phyloP scores from a whole-genome alignment of 2,329 filamentous ascomycete genomes.

The Penicillium sp. region DNA sequence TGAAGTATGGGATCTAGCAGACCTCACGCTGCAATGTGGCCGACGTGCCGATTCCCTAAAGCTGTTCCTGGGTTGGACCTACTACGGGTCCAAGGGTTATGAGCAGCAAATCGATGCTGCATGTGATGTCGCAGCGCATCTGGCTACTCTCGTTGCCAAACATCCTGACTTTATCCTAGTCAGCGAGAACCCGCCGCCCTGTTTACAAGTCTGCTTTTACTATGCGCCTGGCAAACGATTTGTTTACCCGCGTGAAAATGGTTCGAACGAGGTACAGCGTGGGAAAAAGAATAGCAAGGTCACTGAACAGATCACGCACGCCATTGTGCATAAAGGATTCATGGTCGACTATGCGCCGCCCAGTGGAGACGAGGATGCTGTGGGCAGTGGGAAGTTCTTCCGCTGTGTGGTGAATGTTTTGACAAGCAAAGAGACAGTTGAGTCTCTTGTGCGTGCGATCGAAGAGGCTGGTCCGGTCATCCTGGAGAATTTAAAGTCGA shows the following conservation, averaged over 20 bases:
- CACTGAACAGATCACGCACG: conserved; percentile 52
- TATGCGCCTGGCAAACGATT: conserved; percentile 58
- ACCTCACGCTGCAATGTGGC: conserved; percentile 89
- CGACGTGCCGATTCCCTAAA: conserved; percentile 80
- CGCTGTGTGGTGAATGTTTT: conserved; percentile 62
- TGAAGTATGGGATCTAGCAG: conserved; percentile 82
- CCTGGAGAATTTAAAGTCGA: conserved; percentile 26
- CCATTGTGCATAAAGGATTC: conserved; percentile 55
- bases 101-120: conserved; percentile 63
- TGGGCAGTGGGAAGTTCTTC: conserved; percentile 59
- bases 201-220: conserved; percentile 93
- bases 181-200: conserved; percentile 70
- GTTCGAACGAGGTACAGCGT: conserved; percentile 33
- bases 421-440: conserved; percentile 55
- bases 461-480: conserved; percentile 42
- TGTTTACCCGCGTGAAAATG: conserved; percentile 29
- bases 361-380: conserved; percentile 44
- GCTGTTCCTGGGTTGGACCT: conserved; percentile 80
- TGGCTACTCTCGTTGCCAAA: conserved; percentile 56
- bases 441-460: conserved; percentile 57
- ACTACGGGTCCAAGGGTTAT: conserved; percentile 75
- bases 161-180: conserved; percentile 63
- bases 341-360: conserved; percentile 63
- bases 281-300: conserved; percentile 48
- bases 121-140: conserved; percentile 63